Base-by-base conservation (phyloP, 1,284 basidiomycete genomes). In the Irpex rosettiformis region DNA sequence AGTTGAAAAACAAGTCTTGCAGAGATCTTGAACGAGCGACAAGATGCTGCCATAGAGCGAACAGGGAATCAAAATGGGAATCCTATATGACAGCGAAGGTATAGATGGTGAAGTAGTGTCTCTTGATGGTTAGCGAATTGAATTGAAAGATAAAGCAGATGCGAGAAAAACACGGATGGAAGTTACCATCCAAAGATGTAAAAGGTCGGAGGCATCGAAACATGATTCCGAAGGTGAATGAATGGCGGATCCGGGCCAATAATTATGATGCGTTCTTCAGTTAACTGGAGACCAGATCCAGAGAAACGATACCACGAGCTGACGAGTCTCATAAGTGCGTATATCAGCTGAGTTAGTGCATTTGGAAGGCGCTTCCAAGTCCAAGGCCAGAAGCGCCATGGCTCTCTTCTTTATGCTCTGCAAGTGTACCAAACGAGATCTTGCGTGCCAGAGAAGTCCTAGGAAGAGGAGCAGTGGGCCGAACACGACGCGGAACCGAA, bases 351-450 rank as follows among this genome's bases (percentile, higher is more conserved):
- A 11, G 22, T 18, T 69, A 86, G 55, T 74, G 72, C 70, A 86
- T 68, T 67, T 86, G 81, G 70, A 88, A 86, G 18, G 85, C 85
- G 65, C 84, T 85, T 7, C 76, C 84, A 45, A 86, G 72, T 16
- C 69, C 70, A 42, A 63, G 55, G 18, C 72, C 71, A 43, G 60
- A 60, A 24, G 69, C 70, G 21, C 64, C 67, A 48, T 60, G 59
- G 51, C 77, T 76, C 54, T 69, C 72, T 54, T 70, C 70, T 21
- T 68, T 69, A 10, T 74, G 67, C 6, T 71, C 63, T 33, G 65
- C 67, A 57, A 81, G 62, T 61, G 75, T 80, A 18, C 77, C 75
- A 62, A 82, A 85, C 4, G 78, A 81, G 51, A 81, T 85, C 63
- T 76, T 75, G 66, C 82, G 69, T 5, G 74, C 77, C 43, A 77